phyloP scores from a whole-genome alignment of 257 asterid genomes.

The Lycium barbarum region DNA sequence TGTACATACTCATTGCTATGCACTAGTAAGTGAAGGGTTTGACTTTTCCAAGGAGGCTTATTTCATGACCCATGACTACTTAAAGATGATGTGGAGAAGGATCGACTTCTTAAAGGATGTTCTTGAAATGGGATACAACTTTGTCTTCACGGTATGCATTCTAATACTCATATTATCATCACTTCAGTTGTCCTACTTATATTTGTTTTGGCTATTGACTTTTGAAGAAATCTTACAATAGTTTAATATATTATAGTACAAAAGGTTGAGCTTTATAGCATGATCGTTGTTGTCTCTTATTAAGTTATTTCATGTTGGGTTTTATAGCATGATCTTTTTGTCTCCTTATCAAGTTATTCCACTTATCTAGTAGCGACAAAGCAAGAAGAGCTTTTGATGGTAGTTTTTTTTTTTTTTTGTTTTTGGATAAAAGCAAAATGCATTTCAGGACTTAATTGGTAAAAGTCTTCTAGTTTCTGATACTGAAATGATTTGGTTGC shows the following conservation, averaged over 20 bases:
- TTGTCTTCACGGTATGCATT: conserved; percentile 54
- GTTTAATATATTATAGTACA: background rate
- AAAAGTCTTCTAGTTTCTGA: too few species aligned
- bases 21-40: conserved; percentile 39
- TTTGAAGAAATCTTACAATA: conserved; percentile 17
- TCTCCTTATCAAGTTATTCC: background rate
- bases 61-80: conserved; percentile 49
- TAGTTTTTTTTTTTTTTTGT: background rate
- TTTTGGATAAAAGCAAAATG: too few species aligned
- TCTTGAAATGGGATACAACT: conserved; percentile 55
- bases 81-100: conserved; percentile 66
- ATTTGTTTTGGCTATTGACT: background rate
- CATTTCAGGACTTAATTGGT: too few species aligned
- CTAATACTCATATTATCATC: background rate
- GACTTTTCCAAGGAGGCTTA: conserved; percentile 52
- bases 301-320: conserved; percentile 42
- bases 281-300: conserved; percentile 42
- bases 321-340: too few species aligned
- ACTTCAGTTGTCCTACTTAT: background rate
- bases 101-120: conserved; percentile 48
- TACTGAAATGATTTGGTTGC: too few species aligned
- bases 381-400: background rate
- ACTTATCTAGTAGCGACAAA: background rate
- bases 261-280: background rate
- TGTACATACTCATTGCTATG: conserved; percentile 46